phyloP scores from a whole-genome alignment of 306 rosid genomes.

The Castanopsis chinensis region DNA sequence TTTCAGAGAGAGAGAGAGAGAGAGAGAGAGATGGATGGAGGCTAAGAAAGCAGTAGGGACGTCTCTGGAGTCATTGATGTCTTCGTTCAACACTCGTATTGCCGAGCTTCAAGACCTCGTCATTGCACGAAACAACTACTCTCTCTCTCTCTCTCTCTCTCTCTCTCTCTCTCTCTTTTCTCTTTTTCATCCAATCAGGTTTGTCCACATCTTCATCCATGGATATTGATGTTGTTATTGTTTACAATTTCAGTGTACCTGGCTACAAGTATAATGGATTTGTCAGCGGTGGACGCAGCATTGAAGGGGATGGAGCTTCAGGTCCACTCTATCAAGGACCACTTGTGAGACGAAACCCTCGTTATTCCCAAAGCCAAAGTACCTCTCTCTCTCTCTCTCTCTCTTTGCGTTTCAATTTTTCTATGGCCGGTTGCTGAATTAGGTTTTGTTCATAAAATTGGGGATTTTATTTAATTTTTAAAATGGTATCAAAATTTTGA shows the following conservation, averaged over 20 bases:
- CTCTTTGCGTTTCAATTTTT: background rate
- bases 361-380: slow-evolving; percentile 88
- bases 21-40: slow-evolving; percentile 38
- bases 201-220: background rate
- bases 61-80: slow-evolving; percentile 55
- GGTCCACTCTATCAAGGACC: slow-evolving; percentile 76
- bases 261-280: slow-evolving; percentile 67
- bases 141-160: background rate
- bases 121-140: slow-evolving; percentile 74
- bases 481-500: background rate
- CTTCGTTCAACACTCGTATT: slow-evolving; percentile 66
- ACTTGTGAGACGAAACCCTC: slow-evolving; percentile 66
- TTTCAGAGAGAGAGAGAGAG: background rate
- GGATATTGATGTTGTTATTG: background rate
- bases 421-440: background rate
- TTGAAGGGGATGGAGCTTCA: slow-evolving; percentile 79
- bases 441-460: background rate
- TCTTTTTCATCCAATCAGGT: too few relatives aligned
- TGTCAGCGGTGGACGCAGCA: slow-evolving; percentile 64
- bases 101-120: slow-evolving; percentile 81
- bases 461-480: background rate
- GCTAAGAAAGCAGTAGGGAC: slow-evolving; percentile 40
- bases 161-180: too few relatives aligned
- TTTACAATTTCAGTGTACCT: slow-evolving; percentile 54
- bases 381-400: too few relatives aligned